A percentile compares a stretch with the other conserved stretches of the same genome.
These are phyloP conservation scores for Mycena galericulata DNA, from an alignment of 768 basidiomycete genomes.

Conservation along the genomic window DNA sequence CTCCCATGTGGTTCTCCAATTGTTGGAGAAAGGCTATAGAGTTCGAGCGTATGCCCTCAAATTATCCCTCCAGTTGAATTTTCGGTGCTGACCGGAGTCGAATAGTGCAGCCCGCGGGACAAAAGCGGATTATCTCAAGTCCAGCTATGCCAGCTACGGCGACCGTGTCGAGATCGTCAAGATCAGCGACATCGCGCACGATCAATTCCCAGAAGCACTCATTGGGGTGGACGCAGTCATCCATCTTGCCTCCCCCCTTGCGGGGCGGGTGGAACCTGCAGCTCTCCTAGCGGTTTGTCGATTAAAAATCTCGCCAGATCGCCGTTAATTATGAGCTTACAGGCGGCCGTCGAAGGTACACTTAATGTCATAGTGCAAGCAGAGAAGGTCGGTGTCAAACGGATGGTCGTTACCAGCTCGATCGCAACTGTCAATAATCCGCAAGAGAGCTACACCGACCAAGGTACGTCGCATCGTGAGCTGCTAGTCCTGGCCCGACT, in stretches of 20 bases:
- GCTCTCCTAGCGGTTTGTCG: constrained; percentile 36
- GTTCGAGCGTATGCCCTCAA: constrained; percentile 58
- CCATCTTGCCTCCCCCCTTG: constrained; percentile 54
- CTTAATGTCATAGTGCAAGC: constrained; percentile 52
- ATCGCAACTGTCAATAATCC: constrained; percentile 39
- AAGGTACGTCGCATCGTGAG: constrained; percentile 37
- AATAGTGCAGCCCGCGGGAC: constrained; percentile 37
- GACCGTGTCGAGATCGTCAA: constrained; percentile 41
- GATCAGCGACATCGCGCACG: constrained; percentile 43
- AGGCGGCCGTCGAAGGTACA: constrained; percentile 49
- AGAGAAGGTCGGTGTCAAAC: constrained; percentile 45
- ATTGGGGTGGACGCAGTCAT: constrained; percentile 60
- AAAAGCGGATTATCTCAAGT: constrained; percentile 36
- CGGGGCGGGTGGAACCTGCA: constrained; percentile 35
- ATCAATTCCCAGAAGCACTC: constrained; percentile 59
- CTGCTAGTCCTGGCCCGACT: background rate
- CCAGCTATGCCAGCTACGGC: constrained; percentile 34
- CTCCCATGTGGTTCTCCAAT: constrained; percentile 54
- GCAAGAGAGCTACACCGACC: constrained; percentile 37
- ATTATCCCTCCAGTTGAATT: too few species aligned
- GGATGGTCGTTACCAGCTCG: constrained; percentile 49
- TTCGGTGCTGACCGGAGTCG: background rate
- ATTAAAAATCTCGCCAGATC: too few species aligned
- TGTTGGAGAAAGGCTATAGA: constrained; percentile 59
- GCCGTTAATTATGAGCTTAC: background rate